These are phyloP conservation scores for Suaeda aralocaspica DNA, from an alignment of 148 eudicot species.

Conservation along the genomic window DNA sequence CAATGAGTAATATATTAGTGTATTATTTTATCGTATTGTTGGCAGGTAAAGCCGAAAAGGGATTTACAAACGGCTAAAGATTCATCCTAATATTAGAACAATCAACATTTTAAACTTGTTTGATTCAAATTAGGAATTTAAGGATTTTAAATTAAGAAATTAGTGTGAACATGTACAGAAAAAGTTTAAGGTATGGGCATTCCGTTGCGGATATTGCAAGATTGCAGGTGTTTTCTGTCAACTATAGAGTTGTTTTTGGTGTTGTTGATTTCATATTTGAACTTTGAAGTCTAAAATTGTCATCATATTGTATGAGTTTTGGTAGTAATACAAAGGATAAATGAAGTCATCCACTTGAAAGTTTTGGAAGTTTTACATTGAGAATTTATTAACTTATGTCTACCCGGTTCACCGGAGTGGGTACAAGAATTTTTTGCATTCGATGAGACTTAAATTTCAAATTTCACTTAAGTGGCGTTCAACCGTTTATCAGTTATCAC, in stretches of 20 bases:
- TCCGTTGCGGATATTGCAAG: constrained; percentile 4
- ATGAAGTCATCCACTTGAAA: not conserved
- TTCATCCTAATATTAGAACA: constrained; percentile 4
- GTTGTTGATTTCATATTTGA: not conserved
- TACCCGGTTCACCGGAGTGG: too few species aligned
- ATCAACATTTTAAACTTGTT: not conserved
- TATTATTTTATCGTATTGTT: constrained; percentile 17
- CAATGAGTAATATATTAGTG: not conserved
- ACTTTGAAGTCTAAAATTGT: constrained; percentile 1
- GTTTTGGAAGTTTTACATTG: not conserved
- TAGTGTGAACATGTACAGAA: constrained; percentile 27
- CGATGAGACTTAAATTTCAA: too few species aligned
- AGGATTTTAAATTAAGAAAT: not conserved
- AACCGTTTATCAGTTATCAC: too few species aligned
- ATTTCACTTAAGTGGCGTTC: too few species aligned
- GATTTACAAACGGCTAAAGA: constrained; percentile 12
- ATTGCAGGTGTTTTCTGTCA: constrained; percentile 13
- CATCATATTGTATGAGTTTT: not conserved
- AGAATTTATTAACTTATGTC: too few species aligned
- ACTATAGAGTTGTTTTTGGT: not conserved
- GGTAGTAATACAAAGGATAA: not conserved
- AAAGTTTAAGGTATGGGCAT: constrained; percentile 11
- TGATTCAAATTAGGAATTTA: constrained; percentile 6
- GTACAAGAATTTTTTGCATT: too few species aligned
- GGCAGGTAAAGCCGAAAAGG: constrained; percentile 9